Evolutionary conservation across 2,329 filamentous ascomycete species (phyloP).

Genomic region (Phaeoacremonium minimum): DNA sequence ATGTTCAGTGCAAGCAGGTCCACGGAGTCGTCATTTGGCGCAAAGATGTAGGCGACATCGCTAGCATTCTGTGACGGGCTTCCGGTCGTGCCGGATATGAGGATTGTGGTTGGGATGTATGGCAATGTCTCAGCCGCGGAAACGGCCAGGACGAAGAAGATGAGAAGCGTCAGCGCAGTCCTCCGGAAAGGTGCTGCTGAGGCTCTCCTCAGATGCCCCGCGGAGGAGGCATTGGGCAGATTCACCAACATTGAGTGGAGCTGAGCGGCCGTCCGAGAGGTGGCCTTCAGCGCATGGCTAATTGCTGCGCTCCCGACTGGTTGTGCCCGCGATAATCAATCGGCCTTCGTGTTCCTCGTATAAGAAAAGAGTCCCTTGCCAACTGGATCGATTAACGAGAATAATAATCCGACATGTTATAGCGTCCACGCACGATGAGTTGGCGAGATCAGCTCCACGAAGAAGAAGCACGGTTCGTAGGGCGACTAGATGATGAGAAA

Average conservation of each 20-base stretch:
- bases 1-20: constrained; percentile 64
- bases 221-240: neutral
- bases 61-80: neutral
- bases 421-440: neutral
- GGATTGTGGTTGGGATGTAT: constrained; percentile 73
- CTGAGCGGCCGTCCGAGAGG: neutral
- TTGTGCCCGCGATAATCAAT: neutral
- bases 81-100: constrained; percentile 51
- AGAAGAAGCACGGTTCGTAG: neutral
- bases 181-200: neutral
- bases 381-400: no score
- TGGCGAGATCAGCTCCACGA: no score
- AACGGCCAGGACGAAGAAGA: constrained; percentile 6
- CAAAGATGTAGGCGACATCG: constrained; percentile 63
- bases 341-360: neutral
- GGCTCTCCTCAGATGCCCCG: neutral
- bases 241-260: neutral
- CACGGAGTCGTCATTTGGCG: constrained; percentile 41
- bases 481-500: neutral
- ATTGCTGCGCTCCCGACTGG: no score
- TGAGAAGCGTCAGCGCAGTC: constrained; percentile 6
- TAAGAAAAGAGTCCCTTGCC: neutral
- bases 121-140: constrained; percentile 51
- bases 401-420: neutral
- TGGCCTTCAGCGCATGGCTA: neutral